phyloP scores from a whole-genome alignment of 768 basidiomycete genomes.

The Pleurotus citrinopileatus region DNA sequence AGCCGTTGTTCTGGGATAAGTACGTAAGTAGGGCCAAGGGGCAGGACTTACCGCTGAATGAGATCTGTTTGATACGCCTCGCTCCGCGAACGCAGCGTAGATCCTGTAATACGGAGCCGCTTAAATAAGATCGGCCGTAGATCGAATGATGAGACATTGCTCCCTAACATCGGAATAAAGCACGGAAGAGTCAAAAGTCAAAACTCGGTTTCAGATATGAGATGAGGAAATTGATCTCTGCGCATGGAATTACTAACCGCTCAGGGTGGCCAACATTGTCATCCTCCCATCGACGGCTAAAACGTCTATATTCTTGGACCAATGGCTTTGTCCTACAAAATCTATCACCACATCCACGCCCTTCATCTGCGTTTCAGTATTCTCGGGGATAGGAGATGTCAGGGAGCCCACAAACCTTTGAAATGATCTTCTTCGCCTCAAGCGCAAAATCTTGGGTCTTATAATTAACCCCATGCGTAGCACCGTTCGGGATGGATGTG shows the following conservation, averaged over 20 bases:
- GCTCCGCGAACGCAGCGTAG: slow-evolving; percentile 76
- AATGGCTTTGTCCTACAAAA: slow-evolving; percentile 76
- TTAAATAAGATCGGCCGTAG: slow-evolving; percentile 74
- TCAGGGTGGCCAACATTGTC: slow-evolving; percentile 62
- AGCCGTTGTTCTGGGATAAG: not conserved
- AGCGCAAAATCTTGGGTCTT: slow-evolving; percentile 78
- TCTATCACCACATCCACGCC: slow-evolving; percentile 87
- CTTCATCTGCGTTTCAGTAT: no score
- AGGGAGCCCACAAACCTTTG: slow-evolving; percentile 2
- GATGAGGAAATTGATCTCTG: slow-evolving; percentile 6
- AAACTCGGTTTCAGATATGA: slow-evolving; percentile 7
- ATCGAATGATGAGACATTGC: slow-evolving; percentile 47
- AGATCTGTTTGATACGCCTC: slow-evolving; percentile 76
- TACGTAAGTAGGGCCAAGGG: not conserved
- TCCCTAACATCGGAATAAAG: slow-evolving; percentile 37
- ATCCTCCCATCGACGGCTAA: slow-evolving; percentile 73
- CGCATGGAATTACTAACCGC: slow-evolving; percentile 60
- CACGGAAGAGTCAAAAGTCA: slow-evolving; percentile 14
- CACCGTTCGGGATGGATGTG: slow-evolving; percentile 58
- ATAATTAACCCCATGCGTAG: slow-evolving; percentile 82
- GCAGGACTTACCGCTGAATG: slow-evolving; percentile 46
- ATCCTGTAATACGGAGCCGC: slow-evolving; percentile 84
- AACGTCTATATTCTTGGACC: slow-evolving; percentile 67
- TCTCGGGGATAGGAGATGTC: no score
- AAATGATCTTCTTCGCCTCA: slow-evolving; percentile 66